These are phyloP conservation scores for Penicillium egyptiacum DNA, from an alignment of 495 filamentous ascomycete species.

Conservation along the genomic window DNA sequence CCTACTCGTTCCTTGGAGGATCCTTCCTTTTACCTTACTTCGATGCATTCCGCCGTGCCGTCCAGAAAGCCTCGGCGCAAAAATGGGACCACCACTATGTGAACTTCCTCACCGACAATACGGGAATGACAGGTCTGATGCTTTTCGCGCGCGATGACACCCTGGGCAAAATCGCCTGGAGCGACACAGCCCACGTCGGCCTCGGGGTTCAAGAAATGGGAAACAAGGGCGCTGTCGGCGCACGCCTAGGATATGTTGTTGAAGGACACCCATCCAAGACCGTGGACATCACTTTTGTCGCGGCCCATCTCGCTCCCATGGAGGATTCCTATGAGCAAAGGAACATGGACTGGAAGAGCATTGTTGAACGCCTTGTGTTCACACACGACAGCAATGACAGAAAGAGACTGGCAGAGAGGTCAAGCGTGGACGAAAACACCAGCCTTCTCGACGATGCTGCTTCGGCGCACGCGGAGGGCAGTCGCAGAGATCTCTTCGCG, in stretches of 20 bases:
- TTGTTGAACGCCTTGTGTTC: slow-evolving; percentile 80
- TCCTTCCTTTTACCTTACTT: slow-evolving; percentile 77
- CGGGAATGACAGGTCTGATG: slow-evolving; percentile 88
- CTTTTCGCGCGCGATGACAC: slow-evolving; percentile 67
- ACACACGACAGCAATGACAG: slow-evolving; percentile 18
- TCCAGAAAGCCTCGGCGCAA: slow-evolving; percentile 61
- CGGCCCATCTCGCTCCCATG: slow-evolving; percentile 86
- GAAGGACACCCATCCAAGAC: slow-evolving; percentile 33
- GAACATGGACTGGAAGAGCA: slow-evolving; percentile 82
- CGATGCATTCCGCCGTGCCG: slow-evolving; percentile 60
- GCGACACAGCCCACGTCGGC: slow-evolving; percentile 73
- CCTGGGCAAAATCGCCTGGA: slow-evolving; percentile 51
- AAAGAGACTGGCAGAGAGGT: slow-evolving; percentile 6
- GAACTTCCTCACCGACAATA: slow-evolving; percentile 60
- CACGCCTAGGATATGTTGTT: slow-evolving; percentile 61
- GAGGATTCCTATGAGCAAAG: slow-evolving; percentile 68
- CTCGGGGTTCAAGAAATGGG: slow-evolving; percentile 84
- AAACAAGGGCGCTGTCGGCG: slow-evolving; percentile 89
- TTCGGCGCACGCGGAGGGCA: slow-evolving; percentile 20
- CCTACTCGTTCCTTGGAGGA: slow-evolving; percentile 82
- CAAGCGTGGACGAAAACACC: slow-evolving; percentile 39
- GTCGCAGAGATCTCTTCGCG: slow-evolving; percentile 60
- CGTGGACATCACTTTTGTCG: slow-evolving; percentile 75
- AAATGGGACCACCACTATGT: slow-evolving; percentile 47
- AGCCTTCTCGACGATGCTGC: slow-evolving; percentile 40